Conservation (phyloP, 352 stramenopile genomes). For the Phytophthora macrochlamydospora region DNA sequence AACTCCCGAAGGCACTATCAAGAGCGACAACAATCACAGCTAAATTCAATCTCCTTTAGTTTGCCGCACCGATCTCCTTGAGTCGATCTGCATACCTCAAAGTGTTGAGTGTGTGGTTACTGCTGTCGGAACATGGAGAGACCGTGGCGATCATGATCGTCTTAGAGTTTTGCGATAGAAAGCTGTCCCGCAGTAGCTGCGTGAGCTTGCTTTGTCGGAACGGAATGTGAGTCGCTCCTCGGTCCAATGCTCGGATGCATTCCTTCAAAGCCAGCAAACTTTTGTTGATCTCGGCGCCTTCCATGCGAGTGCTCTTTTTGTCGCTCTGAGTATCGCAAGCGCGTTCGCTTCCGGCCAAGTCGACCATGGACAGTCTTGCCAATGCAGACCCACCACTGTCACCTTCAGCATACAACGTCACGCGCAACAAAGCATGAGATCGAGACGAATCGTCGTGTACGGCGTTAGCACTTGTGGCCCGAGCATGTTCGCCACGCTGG, state of each 20-base stretch:
- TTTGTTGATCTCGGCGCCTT: conserved; percentile 98
- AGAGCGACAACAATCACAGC: background rate
- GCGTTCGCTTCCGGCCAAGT: conserved; percentile 94
- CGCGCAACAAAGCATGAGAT: conserved; percentile 92
- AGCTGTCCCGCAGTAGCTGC: conserved; percentile 91
- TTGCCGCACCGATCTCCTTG: conserved; percentile 82
- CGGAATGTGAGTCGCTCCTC: conserved; percentile 87
- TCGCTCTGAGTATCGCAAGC: conserved; percentile 93
- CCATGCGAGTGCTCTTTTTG: conserved; percentile 92
- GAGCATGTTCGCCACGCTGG: conserved; percentile 79
- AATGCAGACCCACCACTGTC: conserved; percentile 28
- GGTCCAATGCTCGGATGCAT: conserved; percentile 95
- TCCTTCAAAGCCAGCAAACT: conserved; percentile 97
- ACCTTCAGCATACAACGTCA: conserved; percentile 59
- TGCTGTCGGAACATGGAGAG: conserved; percentile 92
- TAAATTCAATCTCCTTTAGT: conserved; percentile 6
- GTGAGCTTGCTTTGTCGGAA: conserved; percentile 97
- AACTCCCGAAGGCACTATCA: conserved; percentile 17
- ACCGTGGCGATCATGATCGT: conserved; percentile 96
- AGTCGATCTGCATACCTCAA: conserved; percentile 95
- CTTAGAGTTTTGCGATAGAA: conserved; percentile 91
- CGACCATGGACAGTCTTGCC: conserved; percentile 82
- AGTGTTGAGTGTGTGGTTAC: conserved; percentile 97
- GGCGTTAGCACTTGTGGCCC: conserved; percentile 96
- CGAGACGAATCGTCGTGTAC: conserved; percentile 93